Conservation (phyloP, 1,284 basidiomycete genomes). For the Kalmanozyma brasiliensis region DNA sequence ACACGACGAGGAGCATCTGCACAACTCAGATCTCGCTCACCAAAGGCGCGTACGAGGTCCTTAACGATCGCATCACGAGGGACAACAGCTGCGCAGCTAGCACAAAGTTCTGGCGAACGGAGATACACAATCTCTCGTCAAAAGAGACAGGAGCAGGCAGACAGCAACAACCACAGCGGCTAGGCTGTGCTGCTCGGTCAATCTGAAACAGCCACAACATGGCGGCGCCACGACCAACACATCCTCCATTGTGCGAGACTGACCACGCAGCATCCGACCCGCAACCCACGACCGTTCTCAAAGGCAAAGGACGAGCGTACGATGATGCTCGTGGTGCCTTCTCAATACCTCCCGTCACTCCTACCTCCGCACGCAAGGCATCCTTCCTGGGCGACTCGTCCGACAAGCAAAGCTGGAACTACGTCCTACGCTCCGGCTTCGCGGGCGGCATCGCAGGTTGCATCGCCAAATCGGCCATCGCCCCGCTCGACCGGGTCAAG, state of each 20-base stretch:
- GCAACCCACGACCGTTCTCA: constrained; percentile 11
- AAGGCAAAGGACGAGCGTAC: constrained; percentile 34
- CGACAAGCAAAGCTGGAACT: constrained; percentile 77
- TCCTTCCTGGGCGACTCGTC: constrained; percentile 36
- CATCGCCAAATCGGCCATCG: constrained; percentile 94
- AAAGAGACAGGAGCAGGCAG: too few species aligned
- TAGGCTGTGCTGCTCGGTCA: neutral
- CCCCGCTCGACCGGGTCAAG: constrained; percentile 96
- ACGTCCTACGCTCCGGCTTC: constrained; percentile 81
- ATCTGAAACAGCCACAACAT: constrained; percentile 7
- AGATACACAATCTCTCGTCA: too few species aligned
- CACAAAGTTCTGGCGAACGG: too few species aligned
- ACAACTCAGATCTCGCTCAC: too few species aligned
- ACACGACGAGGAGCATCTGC: too few species aligned
- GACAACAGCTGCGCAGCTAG: too few species aligned
- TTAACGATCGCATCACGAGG: too few species aligned
- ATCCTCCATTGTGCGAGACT: constrained; percentile 51
- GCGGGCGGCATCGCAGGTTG: constrained; percentile 94
- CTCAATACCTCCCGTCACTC: constrained; percentile 15
- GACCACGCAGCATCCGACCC: constrained; percentile 42
- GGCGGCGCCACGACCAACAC: constrained; percentile 32
- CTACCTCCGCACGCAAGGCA: neutral
- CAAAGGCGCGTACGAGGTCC: too few species aligned
- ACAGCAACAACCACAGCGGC: too few species aligned
- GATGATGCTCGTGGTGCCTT: constrained; percentile 18